Percentiles rank a stretch among this genome's conserved stretches.
Conservation (phyloP, 495 filamentous ascomycete genomes). For the Penicillium flavigenum region DNA sequence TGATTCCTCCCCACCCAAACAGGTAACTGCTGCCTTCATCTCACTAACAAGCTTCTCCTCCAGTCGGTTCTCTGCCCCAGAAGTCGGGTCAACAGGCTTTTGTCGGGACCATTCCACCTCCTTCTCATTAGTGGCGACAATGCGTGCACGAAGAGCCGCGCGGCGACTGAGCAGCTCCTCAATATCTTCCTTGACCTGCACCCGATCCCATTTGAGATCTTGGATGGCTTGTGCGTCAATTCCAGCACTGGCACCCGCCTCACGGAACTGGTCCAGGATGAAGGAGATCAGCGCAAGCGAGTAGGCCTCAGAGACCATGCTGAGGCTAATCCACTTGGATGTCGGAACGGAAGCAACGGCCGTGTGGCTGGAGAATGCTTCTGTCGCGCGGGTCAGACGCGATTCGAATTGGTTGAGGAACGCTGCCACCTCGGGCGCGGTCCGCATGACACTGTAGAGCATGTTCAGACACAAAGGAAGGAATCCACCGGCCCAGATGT, state of each 20-base stretch:
- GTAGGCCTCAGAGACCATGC: conserved; percentile 72
- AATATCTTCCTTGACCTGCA: conserved; percentile 70
- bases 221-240: conserved; percentile 61
- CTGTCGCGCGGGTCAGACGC: conserved; percentile 62
- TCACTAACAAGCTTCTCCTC: conserved; percentile 72
- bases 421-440: conserved; percentile 77
- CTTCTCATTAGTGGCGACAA: conserved; percentile 67
- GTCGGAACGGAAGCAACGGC: conserved; percentile 33
- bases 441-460: conserved; percentile 72
- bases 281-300: conserved; percentile 69
- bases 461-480: conserved; percentile 90
- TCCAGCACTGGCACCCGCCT: conserved; percentile 56
- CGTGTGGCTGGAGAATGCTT: conserved; percentile 55
- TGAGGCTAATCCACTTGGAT: conserved; percentile 59
- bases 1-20: conserved; percentile 43
- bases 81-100: conserved; percentile 40
- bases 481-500: conserved; percentile 85
- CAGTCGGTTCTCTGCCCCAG: conserved; percentile 55
- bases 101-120: conserved; percentile 64
- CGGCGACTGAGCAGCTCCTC: conserved; percentile 68
- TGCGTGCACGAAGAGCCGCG: conserved; percentile 60
- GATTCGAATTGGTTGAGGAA: conserved; percentile 84
- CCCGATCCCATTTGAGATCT: conserved; percentile 69
- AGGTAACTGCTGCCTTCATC: conserved; percentile 49
- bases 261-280: conserved; percentile 61